phyloP scores from a whole-genome alignment of 306 rosid species.

The Betula pendula region DNA sequence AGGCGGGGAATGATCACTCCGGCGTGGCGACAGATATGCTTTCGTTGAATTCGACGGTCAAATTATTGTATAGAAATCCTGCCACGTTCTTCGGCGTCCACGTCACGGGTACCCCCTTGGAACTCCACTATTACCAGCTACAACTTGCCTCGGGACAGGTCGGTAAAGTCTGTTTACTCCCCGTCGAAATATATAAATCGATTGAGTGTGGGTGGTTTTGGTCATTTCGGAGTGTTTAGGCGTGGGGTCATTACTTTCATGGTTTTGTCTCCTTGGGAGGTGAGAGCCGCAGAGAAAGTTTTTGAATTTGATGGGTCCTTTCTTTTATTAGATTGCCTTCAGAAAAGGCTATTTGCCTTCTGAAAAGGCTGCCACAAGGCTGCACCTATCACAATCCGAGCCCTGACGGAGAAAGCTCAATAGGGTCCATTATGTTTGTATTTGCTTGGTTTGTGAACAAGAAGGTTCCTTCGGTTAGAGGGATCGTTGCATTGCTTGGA shows the following conservation, averaged over 20 bases:
- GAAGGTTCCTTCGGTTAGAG: not conserved
- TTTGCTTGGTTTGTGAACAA: not conserved
- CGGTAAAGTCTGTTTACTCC: not conserved
- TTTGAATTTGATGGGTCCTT: not conserved
- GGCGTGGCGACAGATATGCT: conserved; percentile 89
- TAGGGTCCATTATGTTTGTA: not conserved
- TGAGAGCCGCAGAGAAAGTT: not conserved
- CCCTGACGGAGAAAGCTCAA: not conserved
- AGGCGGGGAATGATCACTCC: conserved; percentile 69
- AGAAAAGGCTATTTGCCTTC: not conserved
- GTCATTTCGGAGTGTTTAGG: not conserved
- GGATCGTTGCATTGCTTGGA: not conserved
- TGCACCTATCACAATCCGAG: not conserved
- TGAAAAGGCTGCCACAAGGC: not conserved
- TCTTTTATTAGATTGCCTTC: not conserved
- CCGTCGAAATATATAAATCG: not conserved
- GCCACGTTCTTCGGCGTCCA: conserved; percentile 89
- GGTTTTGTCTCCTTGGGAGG: conserved; percentile 12
- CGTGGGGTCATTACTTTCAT: conserved; percentile 2
- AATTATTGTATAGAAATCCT: conserved; percentile 63
- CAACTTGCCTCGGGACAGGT: conserved; percentile 80
- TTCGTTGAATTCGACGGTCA: conserved; percentile 83
- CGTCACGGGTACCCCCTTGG: conserved; percentile 71
- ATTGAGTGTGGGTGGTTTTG: not conserved
- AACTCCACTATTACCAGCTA: conserved; percentile 68